Evolutionary conservation across 2,329 filamentous ascomycete genomes (phyloP).

Genomic region (Paramyrothecium roridum): DNA sequence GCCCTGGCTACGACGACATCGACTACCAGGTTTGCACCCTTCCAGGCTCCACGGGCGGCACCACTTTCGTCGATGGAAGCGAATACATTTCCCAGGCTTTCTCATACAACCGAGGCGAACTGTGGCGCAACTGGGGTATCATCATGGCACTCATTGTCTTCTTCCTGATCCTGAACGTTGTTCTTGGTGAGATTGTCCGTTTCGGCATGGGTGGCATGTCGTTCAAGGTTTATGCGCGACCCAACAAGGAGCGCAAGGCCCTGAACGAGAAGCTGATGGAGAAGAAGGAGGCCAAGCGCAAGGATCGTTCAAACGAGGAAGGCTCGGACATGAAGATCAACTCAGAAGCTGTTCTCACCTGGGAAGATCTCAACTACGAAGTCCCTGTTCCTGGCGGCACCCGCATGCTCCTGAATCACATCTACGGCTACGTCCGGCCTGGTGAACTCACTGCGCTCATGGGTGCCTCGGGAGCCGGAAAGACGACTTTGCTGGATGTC

Average conservation of each 20-base stretch:
- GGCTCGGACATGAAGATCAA: constrained; percentile 52
- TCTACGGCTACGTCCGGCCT: constrained; percentile 70
- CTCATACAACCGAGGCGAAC: constrained; percentile 60
- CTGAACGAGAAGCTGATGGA: constrained; percentile 61
- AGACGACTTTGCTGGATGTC: constrained; percentile 81
- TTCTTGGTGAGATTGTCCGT: constrained; percentile 74
- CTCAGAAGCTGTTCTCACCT: constrained; percentile 72
- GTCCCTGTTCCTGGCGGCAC: constrained; percentile 57
- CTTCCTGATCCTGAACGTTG: constrained; percentile 73
- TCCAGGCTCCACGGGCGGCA: constrained; percentile 66
- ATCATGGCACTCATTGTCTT: constrained; percentile 71
- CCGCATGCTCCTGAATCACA: constrained; percentile 51
- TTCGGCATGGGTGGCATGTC: constrained; percentile 79
- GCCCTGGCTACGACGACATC: constrained; percentile 67
- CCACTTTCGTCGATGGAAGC: constrained; percentile 57
- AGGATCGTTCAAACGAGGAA: constrained; percentile 40
- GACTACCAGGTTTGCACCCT: constrained; percentile 79
- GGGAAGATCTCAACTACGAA: constrained; percentile 81
- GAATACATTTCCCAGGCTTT: constrained; percentile 69
- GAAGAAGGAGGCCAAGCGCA: constrained; percentile 56
- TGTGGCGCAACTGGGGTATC: constrained; percentile 86
- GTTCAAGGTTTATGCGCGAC: constrained; percentile 72
- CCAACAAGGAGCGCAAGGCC: constrained; percentile 62
- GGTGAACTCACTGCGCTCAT: constrained; percentile 77
- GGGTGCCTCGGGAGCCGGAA: constrained; percentile 82